phyloP scores from a whole-genome alignment of 106 monocot species.

The Phalaenopsis aphrodite region DNA sequence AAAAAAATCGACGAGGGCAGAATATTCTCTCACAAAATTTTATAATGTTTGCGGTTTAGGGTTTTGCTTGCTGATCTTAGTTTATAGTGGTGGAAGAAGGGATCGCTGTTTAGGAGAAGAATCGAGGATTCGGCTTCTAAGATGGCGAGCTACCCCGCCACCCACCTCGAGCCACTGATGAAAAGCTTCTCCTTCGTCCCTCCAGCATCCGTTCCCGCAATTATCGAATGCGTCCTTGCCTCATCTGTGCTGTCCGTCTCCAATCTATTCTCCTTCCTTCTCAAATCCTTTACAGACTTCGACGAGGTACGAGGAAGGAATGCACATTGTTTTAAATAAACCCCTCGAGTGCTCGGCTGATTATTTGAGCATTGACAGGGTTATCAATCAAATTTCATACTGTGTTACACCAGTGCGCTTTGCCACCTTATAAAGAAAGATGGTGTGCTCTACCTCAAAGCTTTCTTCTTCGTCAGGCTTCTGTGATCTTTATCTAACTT shows the following conservation, averaged over 20 bases:
- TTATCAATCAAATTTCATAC: slow-evolving; percentile 14
- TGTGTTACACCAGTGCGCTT: slow-evolving; percentile 34
- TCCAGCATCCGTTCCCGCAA: slow-evolving; percentile 46
- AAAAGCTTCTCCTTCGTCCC: slow-evolving; percentile 48
- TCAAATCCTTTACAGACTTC: slow-evolving; percentile 33
- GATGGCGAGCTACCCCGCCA: neutral
- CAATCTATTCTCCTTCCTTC: slow-evolving; percentile 47
- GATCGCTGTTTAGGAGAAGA: neutral
- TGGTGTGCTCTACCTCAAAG: slow-evolving; percentile 16
- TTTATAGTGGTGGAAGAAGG: neutral
- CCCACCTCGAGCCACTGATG: slow-evolving; percentile 39
- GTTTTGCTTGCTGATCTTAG: neutral
- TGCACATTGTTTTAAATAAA: neutral
- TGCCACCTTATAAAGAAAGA: slow-evolving; percentile 45
- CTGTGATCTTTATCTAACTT: neutral
- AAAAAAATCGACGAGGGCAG: too few species aligned
- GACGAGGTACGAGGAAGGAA: slow-evolving; percentile 18
- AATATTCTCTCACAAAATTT: too few species aligned
- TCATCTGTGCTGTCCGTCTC: slow-evolving; percentile 40
- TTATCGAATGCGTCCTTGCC: slow-evolving; percentile 75
- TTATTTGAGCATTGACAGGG: slow-evolving; percentile 8
- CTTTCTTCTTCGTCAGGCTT: neutral
- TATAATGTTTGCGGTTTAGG: neutral
- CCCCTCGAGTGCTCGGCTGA: neutral
- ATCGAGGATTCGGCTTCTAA: neutral